phyloP scores from a whole-genome alignment of 352 stramenopile species.

The Aphanomyces euteiches region DNA sequence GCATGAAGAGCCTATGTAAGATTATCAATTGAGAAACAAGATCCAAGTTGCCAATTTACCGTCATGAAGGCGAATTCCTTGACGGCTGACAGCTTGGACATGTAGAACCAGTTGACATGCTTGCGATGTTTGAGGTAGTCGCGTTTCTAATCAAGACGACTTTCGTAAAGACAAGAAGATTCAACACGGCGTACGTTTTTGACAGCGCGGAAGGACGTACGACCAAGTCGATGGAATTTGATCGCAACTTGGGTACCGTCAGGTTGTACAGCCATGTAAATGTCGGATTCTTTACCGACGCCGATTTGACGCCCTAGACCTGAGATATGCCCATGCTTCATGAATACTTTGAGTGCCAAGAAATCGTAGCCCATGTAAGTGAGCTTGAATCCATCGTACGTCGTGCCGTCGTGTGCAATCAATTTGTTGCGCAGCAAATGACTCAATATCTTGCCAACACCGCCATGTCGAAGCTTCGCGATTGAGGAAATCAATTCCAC shows the following conservation, averaged over 20 bases:
- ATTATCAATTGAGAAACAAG: not conserved
- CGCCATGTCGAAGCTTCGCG: slow-evolving; percentile 96
- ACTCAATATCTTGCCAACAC: slow-evolving; percentile 96
- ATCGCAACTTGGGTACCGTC: slow-evolving; percentile 97
- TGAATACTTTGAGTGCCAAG: slow-evolving; percentile 94
- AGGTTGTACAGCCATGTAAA: slow-evolving; percentile 93
- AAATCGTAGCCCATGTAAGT: slow-evolving; percentile 99
- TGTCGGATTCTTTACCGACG: slow-evolving; percentile 99
- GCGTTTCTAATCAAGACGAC: slow-evolving; percentile 82
- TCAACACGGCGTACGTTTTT: slow-evolving; percentile 55
- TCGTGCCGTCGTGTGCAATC: slow-evolving; percentile 95
- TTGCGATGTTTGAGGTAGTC: slow-evolving; percentile 98
- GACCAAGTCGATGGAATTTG: slow-evolving; percentile 99
- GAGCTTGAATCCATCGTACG: slow-evolving; percentile 97
- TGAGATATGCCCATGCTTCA: slow-evolving; percentile 89
- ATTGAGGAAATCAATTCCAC: slow-evolving; percentile 95
- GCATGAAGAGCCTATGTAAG: slow-evolving; percentile 83
- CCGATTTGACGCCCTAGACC: slow-evolving; percentile 93
- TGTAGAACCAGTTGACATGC: slow-evolving; percentile 97
- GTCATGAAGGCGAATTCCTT: slow-evolving; percentile 99
- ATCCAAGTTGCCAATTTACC: slow-evolving; percentile 34
- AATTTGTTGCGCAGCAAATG: slow-evolving; percentile 97
- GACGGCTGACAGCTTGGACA: slow-evolving; percentile 96
- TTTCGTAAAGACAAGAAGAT: slow-evolving; percentile 7
- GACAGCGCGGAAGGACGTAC: slow-evolving; percentile 97